Base-by-base conservation (phyloP, 2,329 filamentous ascomycete genomes). In the Cercospora brassicicola region DNA sequence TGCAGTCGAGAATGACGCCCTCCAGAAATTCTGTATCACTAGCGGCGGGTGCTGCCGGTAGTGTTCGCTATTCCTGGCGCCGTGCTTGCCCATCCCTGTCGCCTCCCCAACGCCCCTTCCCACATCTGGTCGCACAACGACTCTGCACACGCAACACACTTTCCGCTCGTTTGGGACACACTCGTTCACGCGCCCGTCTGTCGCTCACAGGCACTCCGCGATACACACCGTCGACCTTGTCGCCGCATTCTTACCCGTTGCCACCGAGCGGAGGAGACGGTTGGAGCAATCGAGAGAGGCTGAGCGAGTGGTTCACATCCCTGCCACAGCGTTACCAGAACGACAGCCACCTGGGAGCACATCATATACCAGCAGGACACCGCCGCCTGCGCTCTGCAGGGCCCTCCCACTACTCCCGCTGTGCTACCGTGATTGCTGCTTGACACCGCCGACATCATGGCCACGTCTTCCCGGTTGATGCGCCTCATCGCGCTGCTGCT, bases 401-500 rank as follows among this genome's bases (percentile, higher is more conserved):
- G 48, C 62, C 36, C 62, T 13, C 20, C 31, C 53, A 57, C 53
- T 30, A 9, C 23, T 57, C 48, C 55, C 55, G 63, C 56, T 60
- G 63, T 59, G 55, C 33, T 53, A 63, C 59, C 60, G 62, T 64
- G 33, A 64, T 45, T 45, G 15, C 8, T 42, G 48, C 3, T 31
- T 2, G 62, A 31, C 30, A 39, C n/a, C 30, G 30, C 53, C 61
- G 61, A 56, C 28, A 28, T 45, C 67, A 68, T 68, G 67, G 67
- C 67, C 28, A 42, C 28, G n/a, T 33, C 42, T 7, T 28, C 66
- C 10, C 53, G 67, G 31, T 28, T 61, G 59, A 63, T 68, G 65
- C 73, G 68, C 65, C 66, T 66, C 6, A 55, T 75, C 45, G 69
- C 70, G 31, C 61, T 75, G 36, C 64, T 75, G 28, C 73, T 73